These are phyloP conservation scores for Trichocladium antarcticum DNA, from an alignment of 495 filamentous ascomycete genomes.

Conservation along the genomic window DNA sequence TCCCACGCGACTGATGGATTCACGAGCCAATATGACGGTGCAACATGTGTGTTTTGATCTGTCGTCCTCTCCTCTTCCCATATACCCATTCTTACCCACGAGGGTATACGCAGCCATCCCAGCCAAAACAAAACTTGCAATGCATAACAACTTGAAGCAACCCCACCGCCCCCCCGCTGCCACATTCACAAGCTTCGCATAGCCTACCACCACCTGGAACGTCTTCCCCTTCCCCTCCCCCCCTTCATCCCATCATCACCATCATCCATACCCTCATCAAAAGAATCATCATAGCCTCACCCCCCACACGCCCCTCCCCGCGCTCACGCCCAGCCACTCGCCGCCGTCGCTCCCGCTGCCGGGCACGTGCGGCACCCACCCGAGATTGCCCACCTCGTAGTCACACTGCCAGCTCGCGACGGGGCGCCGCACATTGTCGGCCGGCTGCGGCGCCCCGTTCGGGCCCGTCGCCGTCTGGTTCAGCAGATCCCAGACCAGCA, in stretches of 20 bases:
- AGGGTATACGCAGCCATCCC: too few species aligned
- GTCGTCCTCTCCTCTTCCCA: too few species aligned
- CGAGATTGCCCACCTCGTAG: conserved; percentile 89
- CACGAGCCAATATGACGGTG: too few species aligned
- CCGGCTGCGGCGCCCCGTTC: not conserved
- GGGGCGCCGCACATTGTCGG: conserved; percentile 53
- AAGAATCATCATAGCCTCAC: conserved; percentile 17
- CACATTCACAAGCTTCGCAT: too few species aligned
- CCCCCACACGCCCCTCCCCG: conserved; percentile 85
- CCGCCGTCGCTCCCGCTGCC: conserved; percentile 60
- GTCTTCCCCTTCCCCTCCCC: not conserved
- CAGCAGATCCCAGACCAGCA: conserved; percentile 87
- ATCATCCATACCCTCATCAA: not conserved
- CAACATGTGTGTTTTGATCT: too few species aligned
- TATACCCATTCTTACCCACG: too few species aligned
- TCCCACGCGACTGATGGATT: too few species aligned
- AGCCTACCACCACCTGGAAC: too few species aligned
- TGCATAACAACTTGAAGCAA: too few species aligned
- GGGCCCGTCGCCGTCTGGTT: conserved; percentile 20
- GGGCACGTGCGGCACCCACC: conserved; percentile 75
- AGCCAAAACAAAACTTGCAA: too few species aligned
- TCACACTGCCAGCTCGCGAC: conserved; percentile 87
- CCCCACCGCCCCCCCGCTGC: too few species aligned
- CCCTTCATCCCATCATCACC: not conserved
- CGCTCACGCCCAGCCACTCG: conserved; percentile 91